Evolutionary conservation across 805 yeast species (phyloP), one percentile per base, ranked within the genome.

Genomic region (Hanseniaspora hatyaiensis): DNA sequence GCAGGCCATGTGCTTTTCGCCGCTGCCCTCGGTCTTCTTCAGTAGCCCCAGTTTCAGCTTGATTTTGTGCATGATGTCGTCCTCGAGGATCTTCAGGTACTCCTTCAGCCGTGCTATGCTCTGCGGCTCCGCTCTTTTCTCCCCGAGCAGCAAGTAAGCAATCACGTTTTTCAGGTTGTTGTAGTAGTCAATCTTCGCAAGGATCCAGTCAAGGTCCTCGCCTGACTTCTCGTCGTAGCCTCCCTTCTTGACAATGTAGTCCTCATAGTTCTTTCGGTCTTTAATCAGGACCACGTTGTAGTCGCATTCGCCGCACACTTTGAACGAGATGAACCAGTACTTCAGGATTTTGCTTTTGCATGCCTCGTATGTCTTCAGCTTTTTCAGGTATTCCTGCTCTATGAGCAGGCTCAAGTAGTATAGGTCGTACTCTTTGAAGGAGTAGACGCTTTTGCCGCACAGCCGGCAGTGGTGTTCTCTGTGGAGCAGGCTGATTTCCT

Each of bases 261-360:
- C 48, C 12, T 44, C 30, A 12, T 34, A 23, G 16, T 29, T 19
- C n/a, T 28, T 15, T 8, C 39, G 26, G 15, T 44, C 18, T 16
- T 44, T 44, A 19, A 13, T 34, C 31, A 29, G 11, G 3, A 44
- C 29, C 22, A 44, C 5, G n/a, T 33, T 19, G 13, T 36, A 44
- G 9, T 44, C 40, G 23, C 48, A 44, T 9, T 29, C 30, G 2
- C 22, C n/a, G 23, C 48, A 44, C 3, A 44, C 48, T 30, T 44
- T 44, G 13, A 44, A 44, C 16, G 28, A 36, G 11, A 44, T 15
- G 16, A 44, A 44, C 48, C 48, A 44, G 23, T 44, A 44, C 16
- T 44, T 44, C 19, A 44, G 23, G 22, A 44, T 44, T 11, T 12
- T 15, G 6, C 16, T 6, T 30, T 30, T 36, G 16, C 30, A 36